Percentiles rank a stretch among this genome's conserved stretches.
Conservation (phyloP, 768 basidiomycete species). For the Amanita molliuscula region DNA sequence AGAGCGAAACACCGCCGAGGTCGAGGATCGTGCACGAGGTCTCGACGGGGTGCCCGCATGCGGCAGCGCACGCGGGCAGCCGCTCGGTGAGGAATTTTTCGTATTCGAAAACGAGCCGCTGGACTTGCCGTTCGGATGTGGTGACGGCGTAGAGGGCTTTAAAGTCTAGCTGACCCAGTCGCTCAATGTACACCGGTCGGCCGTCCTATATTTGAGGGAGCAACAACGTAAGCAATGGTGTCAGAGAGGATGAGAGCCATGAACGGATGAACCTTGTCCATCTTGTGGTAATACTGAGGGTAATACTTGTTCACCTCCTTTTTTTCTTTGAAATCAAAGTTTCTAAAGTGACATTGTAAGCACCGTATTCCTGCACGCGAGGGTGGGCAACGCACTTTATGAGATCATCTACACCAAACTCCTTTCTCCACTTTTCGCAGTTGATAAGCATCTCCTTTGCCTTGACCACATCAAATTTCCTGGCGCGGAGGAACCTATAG, state of each 20-base stretch:
- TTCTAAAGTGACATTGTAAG: constrained; percentile 28
- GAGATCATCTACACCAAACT: constrained; percentile 73
- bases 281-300: constrained; percentile 94
- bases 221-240: not conserved
- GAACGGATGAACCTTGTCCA: constrained; percentile 59
- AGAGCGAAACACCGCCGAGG: constrained; percentile 57
- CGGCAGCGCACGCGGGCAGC: constrained; percentile 65
- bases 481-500: constrained; percentile 80
- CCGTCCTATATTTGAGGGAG: constrained; percentile 55
- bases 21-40: constrained; percentile 98
- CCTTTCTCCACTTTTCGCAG: constrained; percentile 85
- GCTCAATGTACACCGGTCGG: constrained; percentile 91
- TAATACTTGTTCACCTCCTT: constrained; percentile 83
- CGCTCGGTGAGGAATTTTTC: constrained; percentile 78
- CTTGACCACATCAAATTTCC: constrained; percentile 80
- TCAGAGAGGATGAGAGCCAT: not conserved
- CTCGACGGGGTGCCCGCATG: constrained; percentile 81
- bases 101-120: constrained; percentile 88
- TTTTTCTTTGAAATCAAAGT: constrained; percentile 83
- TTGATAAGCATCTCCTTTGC: constrained; percentile 78
- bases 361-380: constrained; percentile 3
- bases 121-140: constrained; percentile 77
- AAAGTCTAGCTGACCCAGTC: constrained; percentile 84
- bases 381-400: constrained; percentile 35
- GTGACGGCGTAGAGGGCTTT: constrained; percentile 73